Conservation (phyloP, 305 asterid genomes). For the Stenogyne calaminthoides region DNA sequence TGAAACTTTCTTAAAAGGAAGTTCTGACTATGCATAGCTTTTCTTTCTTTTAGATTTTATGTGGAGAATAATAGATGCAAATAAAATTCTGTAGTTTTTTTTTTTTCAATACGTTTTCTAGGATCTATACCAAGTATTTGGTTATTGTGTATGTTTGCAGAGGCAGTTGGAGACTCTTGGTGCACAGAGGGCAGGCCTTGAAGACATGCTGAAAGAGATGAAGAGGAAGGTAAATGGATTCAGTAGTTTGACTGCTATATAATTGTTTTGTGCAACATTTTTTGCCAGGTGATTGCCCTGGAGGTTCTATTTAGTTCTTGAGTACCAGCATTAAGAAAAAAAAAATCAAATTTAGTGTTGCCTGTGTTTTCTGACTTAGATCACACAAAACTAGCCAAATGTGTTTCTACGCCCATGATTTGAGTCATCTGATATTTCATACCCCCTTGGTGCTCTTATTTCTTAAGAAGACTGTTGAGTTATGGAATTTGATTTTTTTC, state of each 20-base stretch:
- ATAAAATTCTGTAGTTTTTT: slow-evolving; percentile 2
- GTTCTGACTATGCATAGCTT: neutral
- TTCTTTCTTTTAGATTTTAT: neutral
- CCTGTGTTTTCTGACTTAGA: slow-evolving; percentile 1
- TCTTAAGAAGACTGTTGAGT: slow-evolving; percentile 4
- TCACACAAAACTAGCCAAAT: neutral
- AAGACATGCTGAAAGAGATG: slow-evolving; percentile 99
- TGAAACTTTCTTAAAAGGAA: neutral
- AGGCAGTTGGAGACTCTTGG: slow-evolving; percentile 97
- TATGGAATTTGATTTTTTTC: neutral
- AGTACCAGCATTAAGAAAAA: slow-evolving; percentile 3
- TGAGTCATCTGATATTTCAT: slow-evolving; percentile 2
- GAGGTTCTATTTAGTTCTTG: slow-evolving; percentile 19
- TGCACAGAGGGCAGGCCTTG: slow-evolving; percentile 97
- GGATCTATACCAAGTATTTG: slow-evolving; percentile 17
- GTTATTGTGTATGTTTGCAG: slow-evolving; percentile 44
- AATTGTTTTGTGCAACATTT: neutral
- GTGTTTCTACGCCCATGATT: neutral
- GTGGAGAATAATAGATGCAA: slow-evolving; percentile 5
- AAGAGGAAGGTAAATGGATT: slow-evolving; percentile 79
- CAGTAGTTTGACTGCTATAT: slow-evolving; percentile 20
- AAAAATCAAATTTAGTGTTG: neutral
- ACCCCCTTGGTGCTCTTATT: neutral
- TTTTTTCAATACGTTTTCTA: neutral
- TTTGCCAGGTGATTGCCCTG: slow-evolving; percentile 4